Conservation (phyloP, 768 basidiomycete species). For the Clathrus columnatus region DNA sequence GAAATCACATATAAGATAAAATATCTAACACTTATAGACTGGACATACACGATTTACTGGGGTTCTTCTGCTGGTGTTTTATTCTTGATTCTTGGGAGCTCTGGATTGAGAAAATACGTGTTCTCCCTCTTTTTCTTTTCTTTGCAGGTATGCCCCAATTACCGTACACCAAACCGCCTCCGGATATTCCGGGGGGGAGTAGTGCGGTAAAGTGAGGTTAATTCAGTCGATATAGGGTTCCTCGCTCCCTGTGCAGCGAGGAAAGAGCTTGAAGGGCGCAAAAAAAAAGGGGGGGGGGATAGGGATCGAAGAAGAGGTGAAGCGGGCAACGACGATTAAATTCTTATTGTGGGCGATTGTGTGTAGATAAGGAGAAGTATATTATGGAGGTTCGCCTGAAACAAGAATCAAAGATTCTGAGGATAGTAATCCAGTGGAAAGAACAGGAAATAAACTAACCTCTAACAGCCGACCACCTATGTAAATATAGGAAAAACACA, state of each 20-base stretch:
- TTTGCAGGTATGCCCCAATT: constrained; percentile 44
- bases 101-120: too few relatives aligned
- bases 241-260: constrained; percentile 68
- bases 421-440: neutral
- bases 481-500: too few relatives aligned
- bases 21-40: too few relatives aligned
- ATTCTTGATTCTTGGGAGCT: too few relatives aligned
- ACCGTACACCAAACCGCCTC: constrained; percentile 75
- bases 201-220: constrained; percentile 43
- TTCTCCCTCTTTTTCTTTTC: too few relatives aligned
- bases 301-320: neutral
- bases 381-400: constrained; percentile 76
- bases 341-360: neutral
- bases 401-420: constrained; percentile 14
- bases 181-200: constrained; percentile 50
- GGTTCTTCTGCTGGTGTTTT: too few relatives aligned
- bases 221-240: constrained; percentile 52
- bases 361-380: constrained; percentile 15
- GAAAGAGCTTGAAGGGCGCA: constrained; percentile 25
- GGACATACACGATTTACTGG: too few relatives aligned
- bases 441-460: constrained; percentile 35
- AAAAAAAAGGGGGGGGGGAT: neutral
- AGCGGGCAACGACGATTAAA: neutral
- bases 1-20: too few relatives aligned
- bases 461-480: constrained; percentile 77